Percentiles rank a stretch among this genome's conserved stretches.
phyloP scores from a whole-genome alignment of 139 green algal species.

The Eudorina sp. region DNA sequence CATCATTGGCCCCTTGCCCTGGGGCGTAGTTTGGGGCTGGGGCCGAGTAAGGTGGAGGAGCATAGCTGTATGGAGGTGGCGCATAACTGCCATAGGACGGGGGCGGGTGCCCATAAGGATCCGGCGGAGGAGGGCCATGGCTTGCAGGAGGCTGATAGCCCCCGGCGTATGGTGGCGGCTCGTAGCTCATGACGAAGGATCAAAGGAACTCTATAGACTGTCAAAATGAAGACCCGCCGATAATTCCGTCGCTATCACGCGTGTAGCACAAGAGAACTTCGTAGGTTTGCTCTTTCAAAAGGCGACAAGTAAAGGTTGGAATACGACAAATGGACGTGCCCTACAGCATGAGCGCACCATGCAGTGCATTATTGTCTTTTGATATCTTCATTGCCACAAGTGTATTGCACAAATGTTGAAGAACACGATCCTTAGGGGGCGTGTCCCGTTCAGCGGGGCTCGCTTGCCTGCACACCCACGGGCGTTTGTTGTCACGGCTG shows the following conservation, averaged over 20 bases:
- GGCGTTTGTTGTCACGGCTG: neutral
- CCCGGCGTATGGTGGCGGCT: slow-evolving; percentile 20
- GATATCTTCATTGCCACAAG: neutral
- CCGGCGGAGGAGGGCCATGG: neutral
- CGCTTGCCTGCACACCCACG: neutral
- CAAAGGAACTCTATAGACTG: too few species aligned
- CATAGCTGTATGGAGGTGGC: slow-evolving; percentile 20
- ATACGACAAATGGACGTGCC: too few species aligned
- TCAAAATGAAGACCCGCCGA: neutral
- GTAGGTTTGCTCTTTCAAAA: too few species aligned
- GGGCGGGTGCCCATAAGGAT: slow-evolving; percentile 26
- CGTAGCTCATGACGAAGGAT: slow-evolving; percentile 45
- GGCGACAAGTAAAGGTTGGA: too few species aligned
- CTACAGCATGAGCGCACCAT: too few species aligned
- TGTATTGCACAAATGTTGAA: slow-evolving; percentile 40
- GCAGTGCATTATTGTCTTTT: neutral
- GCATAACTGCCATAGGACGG: slow-evolving; percentile 15
- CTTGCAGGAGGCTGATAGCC: slow-evolving; percentile 17
- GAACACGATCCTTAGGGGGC: neutral
- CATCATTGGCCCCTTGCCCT: slow-evolving; percentile 44
- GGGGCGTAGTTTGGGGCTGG: neutral
- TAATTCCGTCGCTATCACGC: neutral
- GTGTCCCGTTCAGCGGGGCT: slow-evolving; percentile 23
- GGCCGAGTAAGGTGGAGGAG: slow-evolving; percentile 7
- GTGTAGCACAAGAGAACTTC: neutral